phyloP scores from a whole-genome alignment of 2,329 filamentous ascomycete species.

The Nothophoma quercina region DNA sequence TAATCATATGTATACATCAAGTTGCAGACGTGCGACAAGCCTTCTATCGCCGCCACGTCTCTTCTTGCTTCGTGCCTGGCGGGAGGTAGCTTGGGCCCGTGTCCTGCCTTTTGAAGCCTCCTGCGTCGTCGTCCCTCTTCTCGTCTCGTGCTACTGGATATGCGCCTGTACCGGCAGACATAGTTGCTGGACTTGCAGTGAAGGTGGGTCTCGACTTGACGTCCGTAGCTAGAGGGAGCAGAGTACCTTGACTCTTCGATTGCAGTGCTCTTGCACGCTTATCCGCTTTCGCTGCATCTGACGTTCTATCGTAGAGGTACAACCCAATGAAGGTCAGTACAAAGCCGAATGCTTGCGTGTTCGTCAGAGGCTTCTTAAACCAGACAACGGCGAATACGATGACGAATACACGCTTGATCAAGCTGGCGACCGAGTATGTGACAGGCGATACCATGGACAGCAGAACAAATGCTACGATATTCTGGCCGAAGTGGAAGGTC shows the following conservation, averaged over 20 bases:
- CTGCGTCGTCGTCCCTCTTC: conserved; percentile 67
- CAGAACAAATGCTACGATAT: conserved; percentile 91
- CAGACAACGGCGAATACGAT: conserved; percentile 94
- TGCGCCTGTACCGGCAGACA: conserved; percentile 44
- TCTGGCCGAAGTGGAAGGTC: conserved; percentile 94
- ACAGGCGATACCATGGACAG: conserved; percentile 94
- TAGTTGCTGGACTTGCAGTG: conserved; percentile 53
- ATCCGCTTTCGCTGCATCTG: conserved; percentile 86
- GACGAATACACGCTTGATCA: conserved; percentile 97
- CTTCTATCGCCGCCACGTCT: conserved; percentile 70
- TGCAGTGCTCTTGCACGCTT: conserved; percentile 72
- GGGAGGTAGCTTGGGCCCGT: conserved; percentile 67
- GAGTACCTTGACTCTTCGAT: conserved; percentile 66
- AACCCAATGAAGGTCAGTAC: conserved; percentile 87
- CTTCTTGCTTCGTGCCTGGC: conserved; percentile 83
- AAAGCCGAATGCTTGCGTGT: conserved; percentile 84
- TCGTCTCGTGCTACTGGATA: conserved; percentile 53
- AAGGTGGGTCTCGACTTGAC: conserved; percentile 32
- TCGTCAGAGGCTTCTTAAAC: conserved; percentile 91
- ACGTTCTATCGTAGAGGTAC: conserved; percentile 94
- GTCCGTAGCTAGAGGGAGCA: conserved; percentile 70
- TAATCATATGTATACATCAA: conserved; percentile 2
- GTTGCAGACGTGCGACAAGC: conserved; percentile 14
- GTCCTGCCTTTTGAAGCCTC: conserved; percentile 52
- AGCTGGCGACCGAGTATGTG: conserved; percentile 92